A percentile compares a stretch with the other conserved stretches of the same genome.
phyloP scores from a whole-genome alignment of 2,329 filamentous ascomycete genomes.

The Phaeosphaeria sp. region DNA sequence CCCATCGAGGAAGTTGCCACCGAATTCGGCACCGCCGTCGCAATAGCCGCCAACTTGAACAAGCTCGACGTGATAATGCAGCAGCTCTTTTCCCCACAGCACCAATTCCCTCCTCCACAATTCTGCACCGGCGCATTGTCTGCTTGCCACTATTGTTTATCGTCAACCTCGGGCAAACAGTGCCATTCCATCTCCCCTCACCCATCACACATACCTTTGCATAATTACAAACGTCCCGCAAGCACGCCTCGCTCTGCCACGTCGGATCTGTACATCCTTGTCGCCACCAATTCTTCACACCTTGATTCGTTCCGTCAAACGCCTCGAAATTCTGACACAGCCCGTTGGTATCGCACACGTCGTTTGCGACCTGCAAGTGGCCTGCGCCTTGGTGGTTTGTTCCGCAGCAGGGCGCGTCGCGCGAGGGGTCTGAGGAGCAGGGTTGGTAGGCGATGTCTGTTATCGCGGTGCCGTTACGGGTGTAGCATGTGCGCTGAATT shows the following conservation, averaged over 20 bases:
- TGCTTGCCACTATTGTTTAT: background rate
- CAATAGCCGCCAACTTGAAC: constrained; percentile 8
- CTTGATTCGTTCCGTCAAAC: constrained; percentile 3
- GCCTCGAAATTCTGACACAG: constrained; percentile 1
- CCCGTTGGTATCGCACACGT: constrained; percentile 10
- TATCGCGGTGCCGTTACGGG: background rate
- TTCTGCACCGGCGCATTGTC: constrained; percentile 11
- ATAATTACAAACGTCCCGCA: constrained; percentile 11
- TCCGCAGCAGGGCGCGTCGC: constrained; percentile 9
- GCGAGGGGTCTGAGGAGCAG: background rate
- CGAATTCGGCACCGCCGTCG: background rate
- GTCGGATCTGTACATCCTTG: constrained; percentile 21
- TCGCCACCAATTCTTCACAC: constrained; percentile 14
- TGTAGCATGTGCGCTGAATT: no score
- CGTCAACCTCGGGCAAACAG: background rate
- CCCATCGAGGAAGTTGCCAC: background rate
- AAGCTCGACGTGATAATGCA: constrained; percentile 3
- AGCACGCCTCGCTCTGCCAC: constrained; percentile 18
- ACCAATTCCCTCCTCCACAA: constrained; percentile 9
- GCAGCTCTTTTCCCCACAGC: constrained; percentile 9
- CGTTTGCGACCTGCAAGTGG: constrained; percentile 3
- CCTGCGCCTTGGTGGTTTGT: constrained; percentile 14
- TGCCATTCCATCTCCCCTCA: background rate
- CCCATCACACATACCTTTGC: background rate
- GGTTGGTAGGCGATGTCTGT: background rate